Conservation (phyloP, 768 basidiomycete genomes). For the Exidia glandulosa region DNA sequence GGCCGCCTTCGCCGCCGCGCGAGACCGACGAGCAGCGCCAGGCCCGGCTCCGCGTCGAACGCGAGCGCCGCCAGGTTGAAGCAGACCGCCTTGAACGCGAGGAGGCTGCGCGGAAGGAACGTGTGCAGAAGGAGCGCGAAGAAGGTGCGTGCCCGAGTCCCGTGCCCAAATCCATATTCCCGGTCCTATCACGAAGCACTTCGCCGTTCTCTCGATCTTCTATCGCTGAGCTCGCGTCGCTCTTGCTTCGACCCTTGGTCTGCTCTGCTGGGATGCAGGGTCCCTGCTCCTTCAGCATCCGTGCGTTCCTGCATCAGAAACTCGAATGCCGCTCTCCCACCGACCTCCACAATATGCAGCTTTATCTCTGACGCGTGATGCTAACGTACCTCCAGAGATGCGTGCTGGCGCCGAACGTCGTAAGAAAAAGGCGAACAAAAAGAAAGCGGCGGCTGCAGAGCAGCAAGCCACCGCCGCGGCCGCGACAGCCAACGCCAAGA, state of each 20-base stretch:
- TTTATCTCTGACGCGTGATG: conserved; percentile 2
- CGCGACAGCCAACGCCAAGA: conserved; percentile 25
- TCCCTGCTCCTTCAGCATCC: too few relatives aligned
- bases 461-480: conserved; percentile 40
- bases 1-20: conserved; percentile 1
- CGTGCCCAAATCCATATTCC: too few relatives aligned
- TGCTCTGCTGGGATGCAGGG: too few relatives aligned
- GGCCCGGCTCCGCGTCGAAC: conserved; percentile 35
- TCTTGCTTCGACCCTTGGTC: too few relatives aligned
- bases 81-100: conserved; percentile 42
- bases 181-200: too few relatives aligned
- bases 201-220: too few relatives aligned
- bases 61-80: conserved; percentile 46
- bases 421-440: conserved; percentile 40
- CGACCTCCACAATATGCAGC: too few relatives aligned
- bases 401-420: conserved; percentile 46
- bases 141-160: too few relatives aligned
- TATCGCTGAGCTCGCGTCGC: too few relatives aligned
- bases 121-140: conserved; percentile 34
- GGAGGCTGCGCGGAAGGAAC: conserved; percentile 35
- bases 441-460: conserved; percentile 39
- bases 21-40: conserved; percentile 42
- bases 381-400: conserved; percentile 37
- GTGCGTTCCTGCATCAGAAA: too few relatives aligned
- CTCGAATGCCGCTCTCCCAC: too few relatives aligned